Evolutionary conservation across 2,329 filamentous ascomycete genomes (phyloP), one percentile per base, ranked within the genome.

Genomic region (Aspergillus tamarii): DNA sequence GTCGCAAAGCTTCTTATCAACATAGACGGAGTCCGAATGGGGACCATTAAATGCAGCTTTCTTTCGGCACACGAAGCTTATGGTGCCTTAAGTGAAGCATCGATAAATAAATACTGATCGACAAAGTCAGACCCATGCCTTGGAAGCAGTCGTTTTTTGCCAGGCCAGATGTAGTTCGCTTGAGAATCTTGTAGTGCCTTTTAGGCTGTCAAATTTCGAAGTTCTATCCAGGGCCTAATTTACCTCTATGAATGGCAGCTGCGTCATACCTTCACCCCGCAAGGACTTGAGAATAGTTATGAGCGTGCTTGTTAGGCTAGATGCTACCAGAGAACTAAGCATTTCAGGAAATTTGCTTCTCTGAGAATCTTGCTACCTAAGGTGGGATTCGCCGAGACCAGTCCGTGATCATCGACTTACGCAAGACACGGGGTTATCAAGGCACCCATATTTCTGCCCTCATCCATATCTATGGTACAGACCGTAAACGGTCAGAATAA

Each of bases 371-470:
- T 52, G 26, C 48, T 52, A 52, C 48, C 48, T 52, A 32, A n/a
- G 8, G 16, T 32, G 28, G 48, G 26, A n/a, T 32, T 52, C 8
- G 26, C 14, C 28, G 26, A 48, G 23, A 28, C 28, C 30, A n/a
- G 28, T 60, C 53, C 53, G 30, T 34, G 16, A 23, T 21, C 57
- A 9, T 12, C n/a, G 45, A 36, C 45, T 26, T 59, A 55, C 52
- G 52, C 52, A 39, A 39, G 32, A 55, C 34, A 36, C n/a, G 9
- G 16, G 19, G 32, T 30, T 23, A 36, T 26, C 32, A 55, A 55
- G 52, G 52, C 52, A 39, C 39, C 52, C 52, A 55, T 55, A 55
- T 55, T 55, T 39, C 34, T 26, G 34, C 52, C n/a, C 21, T 14
- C 36, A 55, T 3, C n/a, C 19, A n/a, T 36, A 39, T 23, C 9